Base-by-base conservation (phyloP, 2,329 filamentous ascomycete species). In the Ascochyta lentis region DNA sequence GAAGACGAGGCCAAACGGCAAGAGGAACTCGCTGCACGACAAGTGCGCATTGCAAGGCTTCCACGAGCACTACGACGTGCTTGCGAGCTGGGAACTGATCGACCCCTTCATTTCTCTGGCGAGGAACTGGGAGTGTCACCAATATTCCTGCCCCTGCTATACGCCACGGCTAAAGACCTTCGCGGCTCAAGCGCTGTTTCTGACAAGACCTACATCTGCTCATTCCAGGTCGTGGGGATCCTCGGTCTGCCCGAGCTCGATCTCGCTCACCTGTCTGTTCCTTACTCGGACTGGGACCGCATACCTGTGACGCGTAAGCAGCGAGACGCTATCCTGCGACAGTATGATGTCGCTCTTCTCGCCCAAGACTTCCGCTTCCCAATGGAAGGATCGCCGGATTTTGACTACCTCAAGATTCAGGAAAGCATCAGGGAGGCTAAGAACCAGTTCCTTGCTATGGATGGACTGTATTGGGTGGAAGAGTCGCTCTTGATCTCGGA, bases 161-260 rank as follows among this genome's bases (percentile, higher is more conserved):
- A 70, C 42, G 68, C 66, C n/a, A 71, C 67, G 13, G 66, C 69
- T 15, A 54, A 68, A 23, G 71, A 76, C 39, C 64, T 76, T 13
- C 59, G 56, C 37, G 56, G 59, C 31, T 39, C 59, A 15, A 58
- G 64, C 9, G 63, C 69, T 16, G 42, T 56, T 33, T 47, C 56
- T 10, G 49, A 55, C 31, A 71, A 71, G 51, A 65, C 66, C 1
- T 77, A 76, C 57, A 68, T 77, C 49, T 69, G 73, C 58, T 75
- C 72, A 6, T 77, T 76, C 56, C 75, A 77, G 55, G 64, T 69
- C 7, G 74, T 73, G 1, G 76, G 76, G 38, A 74, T 78, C 38
- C 75, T 78, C 8, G 75, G 75, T 9, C 67, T 78, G 6, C 68
- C 73, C 6, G 74, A 77, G 47, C 73, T 76, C 8, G 75, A 77